Percentiles rank a stretch among this genome's conserved stretches.
These are phyloP conservation scores for Cordyceps militaris DNA, from an alignment of 2,329 filamentous ascomycete species.

Conservation along the genomic window DNA sequence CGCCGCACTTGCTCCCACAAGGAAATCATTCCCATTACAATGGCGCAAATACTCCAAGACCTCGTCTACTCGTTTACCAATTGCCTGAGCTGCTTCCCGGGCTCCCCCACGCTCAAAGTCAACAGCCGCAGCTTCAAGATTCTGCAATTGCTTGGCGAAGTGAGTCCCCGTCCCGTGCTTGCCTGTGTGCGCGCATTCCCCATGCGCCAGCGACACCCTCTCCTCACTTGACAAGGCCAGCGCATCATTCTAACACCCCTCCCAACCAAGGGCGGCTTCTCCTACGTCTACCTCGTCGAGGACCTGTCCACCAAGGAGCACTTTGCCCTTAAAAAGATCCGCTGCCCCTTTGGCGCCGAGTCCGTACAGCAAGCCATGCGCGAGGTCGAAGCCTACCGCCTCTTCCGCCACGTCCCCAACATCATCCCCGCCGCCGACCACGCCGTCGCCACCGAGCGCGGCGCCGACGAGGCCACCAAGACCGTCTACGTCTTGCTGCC, in stretches of 20 bases:
- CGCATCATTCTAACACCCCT: background rate
- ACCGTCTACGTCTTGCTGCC: slow-evolving; percentile 95
- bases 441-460: slow-evolving; percentile 67
- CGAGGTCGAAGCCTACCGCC: slow-evolving; percentile 92
- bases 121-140: slow-evolving; percentile 96
- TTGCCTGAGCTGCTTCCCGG: slow-evolving; percentile 94
- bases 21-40: slow-evolving; percentile 28
- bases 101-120: slow-evolving; percentile 89
- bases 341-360: slow-evolving; percentile 95
- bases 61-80: slow-evolving; percentile 86
- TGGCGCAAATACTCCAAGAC: slow-evolving; percentile 83
- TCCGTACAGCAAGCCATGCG: slow-evolving; percentile 91
- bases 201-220: background rate
- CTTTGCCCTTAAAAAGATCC: slow-evolving; percentile 96
- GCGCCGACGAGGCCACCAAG: slow-evolving; percentile 60
- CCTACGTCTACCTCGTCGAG: slow-evolving; percentile 97
- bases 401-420: slow-evolving; percentile 75
- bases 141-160: slow-evolving; percentile 84
- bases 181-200: background rate
- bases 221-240: no score
- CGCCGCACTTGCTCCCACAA: background rate
- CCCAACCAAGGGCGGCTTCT: slow-evolving; percentile 73
- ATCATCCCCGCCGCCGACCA: slow-evolving; percentile 86
- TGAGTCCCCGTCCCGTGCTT: slow-evolving; percentile 28
- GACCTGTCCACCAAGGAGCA: slow-evolving; percentile 76